A percentile compares a stretch with the other conserved stretches of the same genome.
These are phyloP conservation scores for Byssochlamys sp. DNA, from an alignment of 2,329 filamentous ascomycete species.

Conservation along the genomic window DNA sequence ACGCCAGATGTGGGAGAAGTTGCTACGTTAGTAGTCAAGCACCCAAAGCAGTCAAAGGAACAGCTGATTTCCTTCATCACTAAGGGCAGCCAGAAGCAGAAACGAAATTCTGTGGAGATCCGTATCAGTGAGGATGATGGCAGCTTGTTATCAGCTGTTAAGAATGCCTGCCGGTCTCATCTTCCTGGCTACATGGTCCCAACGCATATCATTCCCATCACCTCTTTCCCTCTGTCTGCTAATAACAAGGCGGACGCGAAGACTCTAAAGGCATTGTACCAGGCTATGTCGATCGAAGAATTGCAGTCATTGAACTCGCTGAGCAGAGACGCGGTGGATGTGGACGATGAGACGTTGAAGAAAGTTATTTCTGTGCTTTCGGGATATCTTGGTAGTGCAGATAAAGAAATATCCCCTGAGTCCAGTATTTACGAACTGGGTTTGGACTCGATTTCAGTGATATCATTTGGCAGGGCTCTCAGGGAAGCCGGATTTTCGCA, in stretches of 20 bases:
- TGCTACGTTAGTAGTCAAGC: slow-evolving; percentile 65
- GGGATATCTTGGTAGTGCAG: slow-evolving; percentile 41
- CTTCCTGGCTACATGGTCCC: slow-evolving; percentile 86
- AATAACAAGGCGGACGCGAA: slow-evolving; percentile 85
- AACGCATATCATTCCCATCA: slow-evolving; percentile 65
- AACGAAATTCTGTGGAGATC: slow-evolving; percentile 12
- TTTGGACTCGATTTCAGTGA: slow-evolving; percentile 76
- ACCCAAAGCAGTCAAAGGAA: slow-evolving; percentile 64
- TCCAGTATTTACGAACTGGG: slow-evolving; percentile 77
- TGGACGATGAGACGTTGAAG: slow-evolving; percentile 31
- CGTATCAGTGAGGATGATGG: slow-evolving; percentile 33
- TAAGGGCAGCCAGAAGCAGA: slow-evolving; percentile 8
- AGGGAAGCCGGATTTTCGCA: slow-evolving; percentile 52
- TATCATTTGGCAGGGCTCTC: slow-evolving; percentile 57
- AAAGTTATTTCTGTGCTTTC: slow-evolving; percentile 48
- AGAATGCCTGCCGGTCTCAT: slow-evolving; percentile 55
- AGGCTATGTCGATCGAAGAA: slow-evolving; percentile 48
- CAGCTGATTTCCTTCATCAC: slow-evolving; percentile 68
- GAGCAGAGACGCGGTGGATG: slow-evolving; percentile 16
- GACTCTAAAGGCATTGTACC: slow-evolving; percentile 57
- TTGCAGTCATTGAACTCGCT: slow-evolving; percentile 48
- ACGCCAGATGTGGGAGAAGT: slow-evolving; percentile 55
- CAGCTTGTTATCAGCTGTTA: slow-evolving; percentile 39
- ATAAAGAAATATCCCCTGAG: slow-evolving; percentile 38
- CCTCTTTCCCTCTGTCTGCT: slow-evolving; percentile 65